These are phyloP conservation scores for Mucor velutinosus DNA, from an alignment of 371 early-diverging fungal species.

Conservation along the genomic window DNA sequence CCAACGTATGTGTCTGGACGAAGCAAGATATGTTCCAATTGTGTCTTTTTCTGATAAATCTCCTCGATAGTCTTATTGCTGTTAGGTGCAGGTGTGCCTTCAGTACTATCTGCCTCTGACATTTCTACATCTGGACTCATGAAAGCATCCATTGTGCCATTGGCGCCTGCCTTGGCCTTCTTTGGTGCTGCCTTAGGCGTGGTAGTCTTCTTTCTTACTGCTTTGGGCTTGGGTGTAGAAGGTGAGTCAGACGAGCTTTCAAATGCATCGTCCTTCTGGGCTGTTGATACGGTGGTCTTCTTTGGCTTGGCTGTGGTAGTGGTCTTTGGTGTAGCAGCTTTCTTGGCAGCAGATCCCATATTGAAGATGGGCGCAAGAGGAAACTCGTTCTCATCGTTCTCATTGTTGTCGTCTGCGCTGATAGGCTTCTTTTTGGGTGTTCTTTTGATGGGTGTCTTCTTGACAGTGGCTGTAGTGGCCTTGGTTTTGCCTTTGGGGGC, in stretches of 20 bases:
- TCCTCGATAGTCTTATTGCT: slow-evolving; percentile 80
- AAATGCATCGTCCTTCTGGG: background rate
- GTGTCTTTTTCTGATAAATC: slow-evolving; percentile 98
- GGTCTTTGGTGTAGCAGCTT: background rate
- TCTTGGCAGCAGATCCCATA: background rate
- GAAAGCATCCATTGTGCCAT: background rate
- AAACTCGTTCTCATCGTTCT: background rate
- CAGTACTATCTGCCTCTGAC: background rate
- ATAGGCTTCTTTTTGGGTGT: background rate
- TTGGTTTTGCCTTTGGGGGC: background rate
- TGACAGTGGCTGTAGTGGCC: background rate
- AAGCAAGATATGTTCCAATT: slow-evolving; percentile 97
- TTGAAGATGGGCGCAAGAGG: background rate
- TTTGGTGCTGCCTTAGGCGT: background rate
- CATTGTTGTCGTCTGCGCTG: background rate
- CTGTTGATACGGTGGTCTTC: background rate
- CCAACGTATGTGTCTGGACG: slow-evolving; percentile 99
- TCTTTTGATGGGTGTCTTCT: slow-evolving; percentile 11
- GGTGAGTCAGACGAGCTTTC: background rate
- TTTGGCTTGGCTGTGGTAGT: background rate
- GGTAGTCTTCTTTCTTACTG: slow-evolving; percentile 6
- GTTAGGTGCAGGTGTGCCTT: background rate
- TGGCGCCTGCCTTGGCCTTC: background rate
- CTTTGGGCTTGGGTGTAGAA: slow-evolving; percentile 13
- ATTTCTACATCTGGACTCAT: slow-evolving; percentile 2